phyloP scores from a whole-genome alignment of 179 eudicot genomes.

The Gypsophila paniculata region DNA sequence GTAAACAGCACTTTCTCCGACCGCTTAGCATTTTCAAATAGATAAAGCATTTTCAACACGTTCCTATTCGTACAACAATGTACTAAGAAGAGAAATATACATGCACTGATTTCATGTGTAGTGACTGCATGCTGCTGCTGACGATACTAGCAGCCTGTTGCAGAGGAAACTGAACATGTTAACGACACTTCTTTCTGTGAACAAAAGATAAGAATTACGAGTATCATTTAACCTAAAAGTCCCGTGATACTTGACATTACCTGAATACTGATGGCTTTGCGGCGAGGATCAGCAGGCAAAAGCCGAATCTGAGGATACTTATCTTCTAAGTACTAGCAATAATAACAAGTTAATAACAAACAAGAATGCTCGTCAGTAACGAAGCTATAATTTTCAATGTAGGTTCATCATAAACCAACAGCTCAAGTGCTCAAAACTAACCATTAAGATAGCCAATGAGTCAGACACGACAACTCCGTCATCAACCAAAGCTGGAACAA shows the following conservation, averaged over 20 bases:
- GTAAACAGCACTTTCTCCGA: conserved; percentile 9
- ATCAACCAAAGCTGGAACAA: conserved; percentile 51
- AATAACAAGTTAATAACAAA: background rate
- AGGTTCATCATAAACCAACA: background rate
- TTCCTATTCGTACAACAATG: background rate
- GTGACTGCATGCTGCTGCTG: conserved; percentile 47
- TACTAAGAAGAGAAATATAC: conserved; percentile 28
- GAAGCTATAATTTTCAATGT: background rate
- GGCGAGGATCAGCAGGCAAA: conserved; percentile 43
- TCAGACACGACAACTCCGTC: conserved; percentile 47
- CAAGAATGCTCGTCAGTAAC: background rate
- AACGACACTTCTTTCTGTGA: background rate
- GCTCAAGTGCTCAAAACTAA: too few relatives aligned
- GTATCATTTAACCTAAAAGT: too few relatives aligned
- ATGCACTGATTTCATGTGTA: conserved; percentile 43
- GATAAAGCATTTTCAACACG: background rate
- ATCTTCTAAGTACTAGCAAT: conserved; percentile 49
- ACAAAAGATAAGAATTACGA: background rate
- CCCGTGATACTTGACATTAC: conserved; percentile 25
- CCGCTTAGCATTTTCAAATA: background rate
- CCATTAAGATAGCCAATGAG: conserved; percentile 56
- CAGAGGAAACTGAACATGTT: background rate
- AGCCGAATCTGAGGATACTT: conserved; percentile 43
- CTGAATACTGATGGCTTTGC: conserved; percentile 47
- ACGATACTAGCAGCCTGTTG: conserved; percentile 49